A percentile compares a stretch with the other conserved stretches of the same genome.
Evolutionary conservation across 805 yeast genomes (phyloP).

Genomic region (Debaryomyces castellii): DNA sequence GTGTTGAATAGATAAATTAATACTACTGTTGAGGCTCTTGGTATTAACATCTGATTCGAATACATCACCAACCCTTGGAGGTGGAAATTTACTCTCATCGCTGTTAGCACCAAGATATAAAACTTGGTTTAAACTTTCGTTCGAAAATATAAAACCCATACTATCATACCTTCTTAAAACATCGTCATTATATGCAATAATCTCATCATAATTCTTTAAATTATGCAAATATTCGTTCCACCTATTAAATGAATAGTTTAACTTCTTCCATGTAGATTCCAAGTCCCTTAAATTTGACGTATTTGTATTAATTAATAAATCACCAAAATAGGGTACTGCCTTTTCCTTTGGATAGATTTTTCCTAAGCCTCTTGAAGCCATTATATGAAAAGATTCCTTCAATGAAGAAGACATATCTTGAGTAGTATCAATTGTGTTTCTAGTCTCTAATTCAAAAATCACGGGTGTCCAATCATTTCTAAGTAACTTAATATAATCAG

Average conservation of each 20-base stretch:
- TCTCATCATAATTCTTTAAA: conserved; percentile 43
- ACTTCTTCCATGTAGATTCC: conserved; percentile 64
- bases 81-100: conserved; percentile 22
- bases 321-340: conserved; percentile 91
- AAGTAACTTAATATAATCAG: conserved; percentile 56
- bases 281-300: conserved; percentile 48
- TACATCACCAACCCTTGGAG: conserved; percentile 12
- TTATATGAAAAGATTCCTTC: conserved; percentile 60
- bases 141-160: conserved; percentile 44
- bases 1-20: conserved; percentile 26
- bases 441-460: conserved; percentile 80
- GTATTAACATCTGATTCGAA: neutral
- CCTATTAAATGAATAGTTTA: conserved; percentile 70
- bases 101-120: conserved; percentile 39
- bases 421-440: conserved; percentile 24
- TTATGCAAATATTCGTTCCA: conserved; percentile 74
- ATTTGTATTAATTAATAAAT: conserved; percentile 55
- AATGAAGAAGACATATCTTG: conserved; percentile 9
- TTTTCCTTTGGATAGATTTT: conserved; percentile 68
- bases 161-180: conserved; percentile 38
- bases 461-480: conserved; percentile 91
- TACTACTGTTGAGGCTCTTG: conserved; percentile 3
- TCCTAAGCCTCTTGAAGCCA: conserved; percentile 89
- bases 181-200: conserved; percentile 40
- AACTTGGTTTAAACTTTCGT: conserved; percentile 44